Evolutionary conservation across 441 rosid species (phyloP).

Genomic region (Erysimum cheiri): DNA sequence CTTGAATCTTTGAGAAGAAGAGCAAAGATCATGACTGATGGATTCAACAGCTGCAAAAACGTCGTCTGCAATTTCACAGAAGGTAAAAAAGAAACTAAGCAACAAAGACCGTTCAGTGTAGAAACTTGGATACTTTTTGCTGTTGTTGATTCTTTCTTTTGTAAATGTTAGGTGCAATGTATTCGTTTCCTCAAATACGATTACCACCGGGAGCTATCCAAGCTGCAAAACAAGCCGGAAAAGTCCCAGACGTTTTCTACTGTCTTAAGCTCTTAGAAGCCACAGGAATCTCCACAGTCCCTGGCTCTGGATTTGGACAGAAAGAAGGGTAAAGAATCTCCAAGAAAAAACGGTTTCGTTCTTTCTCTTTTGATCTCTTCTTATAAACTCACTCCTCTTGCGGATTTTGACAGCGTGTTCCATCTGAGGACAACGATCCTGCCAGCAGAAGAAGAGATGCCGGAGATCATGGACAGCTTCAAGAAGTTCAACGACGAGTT

Average conservation of each 20-base stretch:
- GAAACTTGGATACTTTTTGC: not conserved
- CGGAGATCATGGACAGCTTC: constrained; percentile 89
- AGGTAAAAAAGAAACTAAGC: constrained; percentile 50
- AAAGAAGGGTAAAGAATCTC: constrained; percentile 79
- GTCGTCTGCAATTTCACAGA: constrained; percentile 97
- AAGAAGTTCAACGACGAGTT: constrained; percentile 95
- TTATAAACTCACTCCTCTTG: not conserved
- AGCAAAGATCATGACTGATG: constrained; percentile 94
- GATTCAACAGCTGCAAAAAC: constrained; percentile 97
- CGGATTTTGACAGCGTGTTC: constrained; percentile 62
- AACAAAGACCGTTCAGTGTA: not conserved
- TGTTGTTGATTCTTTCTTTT: constrained; percentile 23
- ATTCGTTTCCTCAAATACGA: constrained; percentile 93
- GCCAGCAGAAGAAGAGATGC: constrained; percentile 96
- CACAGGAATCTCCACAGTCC: constrained; percentile 98
- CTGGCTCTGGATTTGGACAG: constrained; percentile 99
- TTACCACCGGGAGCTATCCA: constrained; percentile 86
- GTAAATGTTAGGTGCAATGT: constrained; percentile 83
- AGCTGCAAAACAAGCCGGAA: constrained; percentile 87
- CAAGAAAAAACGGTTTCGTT: not conserved
- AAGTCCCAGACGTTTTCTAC: constrained; percentile 95
- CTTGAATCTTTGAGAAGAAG: constrained; percentile 91
- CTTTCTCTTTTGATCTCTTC: constrained; percentile 17
- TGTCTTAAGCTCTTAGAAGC: constrained; percentile 96
- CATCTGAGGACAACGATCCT: constrained; percentile 96